phyloP scores from a whole-genome alignment of 768 basidiomycete species.

The Termitomyces sp. region DNA sequence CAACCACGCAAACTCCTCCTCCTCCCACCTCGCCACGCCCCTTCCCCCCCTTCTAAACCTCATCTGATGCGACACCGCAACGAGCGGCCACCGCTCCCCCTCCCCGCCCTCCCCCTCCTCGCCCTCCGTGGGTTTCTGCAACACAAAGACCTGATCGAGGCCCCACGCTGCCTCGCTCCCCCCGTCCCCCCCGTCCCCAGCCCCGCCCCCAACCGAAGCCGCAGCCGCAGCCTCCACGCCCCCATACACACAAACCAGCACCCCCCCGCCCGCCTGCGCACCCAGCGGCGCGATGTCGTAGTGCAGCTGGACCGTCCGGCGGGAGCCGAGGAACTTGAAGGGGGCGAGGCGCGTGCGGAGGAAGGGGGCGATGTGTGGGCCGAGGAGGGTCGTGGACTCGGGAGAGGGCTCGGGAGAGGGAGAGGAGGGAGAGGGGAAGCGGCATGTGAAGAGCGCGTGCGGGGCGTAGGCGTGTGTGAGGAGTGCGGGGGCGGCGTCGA shows the following conservation, averaged over 20 bases:
- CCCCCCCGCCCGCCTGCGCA: conserved; percentile 8
- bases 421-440: conserved; percentile 7
- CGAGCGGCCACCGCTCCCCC: conserved; percentile 21
- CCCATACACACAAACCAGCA: conserved; percentile 24
- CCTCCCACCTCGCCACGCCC: background rate
- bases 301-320: conserved; percentile 8
- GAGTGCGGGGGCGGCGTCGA: conserved; percentile 22
- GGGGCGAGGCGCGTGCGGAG: background rate
- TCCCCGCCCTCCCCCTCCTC: background rate
- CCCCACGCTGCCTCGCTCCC: background rate
- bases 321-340: conserved; percentile 21
- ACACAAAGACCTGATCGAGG: conserved; percentile 27
- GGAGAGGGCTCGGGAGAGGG: background rate
- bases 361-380: background rate
- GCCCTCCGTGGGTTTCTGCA: conserved; percentile 6
- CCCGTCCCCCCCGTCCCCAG: background rate
- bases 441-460: conserved; percentile 24
- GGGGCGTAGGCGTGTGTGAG: conserved; percentile 24
- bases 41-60: background rate
- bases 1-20: conserved; percentile 11
- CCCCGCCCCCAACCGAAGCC: too few relatives aligned
- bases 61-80: conserved; percentile 26
- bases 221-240: conserved; percentile 19
- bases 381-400: too few relatives aligned
- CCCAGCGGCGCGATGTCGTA: conserved; percentile 21